Evolutionary conservation across 805 yeast genomes (phyloP), one percentile per base, ranked within the genome.

Genomic region (Wickerhamomyces bovis): DNA sequence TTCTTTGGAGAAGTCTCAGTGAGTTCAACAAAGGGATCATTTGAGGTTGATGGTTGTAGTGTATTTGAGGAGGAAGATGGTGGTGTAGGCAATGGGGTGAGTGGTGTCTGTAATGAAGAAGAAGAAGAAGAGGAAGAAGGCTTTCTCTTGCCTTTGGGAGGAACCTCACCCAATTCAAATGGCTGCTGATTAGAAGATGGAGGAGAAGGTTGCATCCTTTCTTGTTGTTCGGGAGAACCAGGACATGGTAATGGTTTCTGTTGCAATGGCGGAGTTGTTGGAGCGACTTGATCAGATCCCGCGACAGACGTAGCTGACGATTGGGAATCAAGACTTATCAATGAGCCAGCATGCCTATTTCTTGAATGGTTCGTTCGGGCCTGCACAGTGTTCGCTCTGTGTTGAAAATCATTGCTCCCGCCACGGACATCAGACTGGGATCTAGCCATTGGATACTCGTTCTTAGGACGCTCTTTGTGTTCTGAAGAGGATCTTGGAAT

Each of bases 311-410:
- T 2, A 36, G 16, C 16, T 8, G 22, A 19, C 4, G 42, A 20
- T 26, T 30, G 26, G 6, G 44, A 41, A 23, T 50, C 51, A 39
- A 47, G 41, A 41, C 43, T 50, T 26, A 54, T 61, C 41, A 50
- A 39, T 10, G 58, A 56, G 3, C 62, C 62, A 13, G 58, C 53
- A 44, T 68, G 71, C 48, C 71, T 62, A 46, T 67, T 66, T 45
- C 69, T 61, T 3, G 70, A 56, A 46, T 67, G 71, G 44, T 66
- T 66, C 9, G 61, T 57, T 30, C 48, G 52, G 44, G 53, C 35
- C 25, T 44, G 13, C 1, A 12, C 33, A 1, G 43, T 44, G 3
- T 30, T 15, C 19, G 41, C 42, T 13, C 40, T 39, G 22, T 41
- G 44, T 16, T 47, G 38, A 18, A 21, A 3, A 18, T 16, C 18